Evolutionary conservation across 305 asterid genomes (phyloP).

Genomic region (Euphrasia arctica): DNA sequence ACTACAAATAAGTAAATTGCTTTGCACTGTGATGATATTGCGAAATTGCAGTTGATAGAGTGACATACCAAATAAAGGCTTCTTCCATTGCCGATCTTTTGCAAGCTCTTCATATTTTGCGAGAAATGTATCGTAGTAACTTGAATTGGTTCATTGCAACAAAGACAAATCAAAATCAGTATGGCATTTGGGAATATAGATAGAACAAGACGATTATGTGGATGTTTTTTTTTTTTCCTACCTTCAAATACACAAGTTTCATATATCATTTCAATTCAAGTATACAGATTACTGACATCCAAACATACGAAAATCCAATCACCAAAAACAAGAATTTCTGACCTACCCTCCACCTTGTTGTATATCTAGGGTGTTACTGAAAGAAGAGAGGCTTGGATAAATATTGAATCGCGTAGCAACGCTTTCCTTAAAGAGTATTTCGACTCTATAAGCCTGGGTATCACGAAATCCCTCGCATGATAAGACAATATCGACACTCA

Average conservation of each 20-base stretch:
- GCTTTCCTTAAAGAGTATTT: too few species aligned
- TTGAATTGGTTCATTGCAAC: constrained; percentile 29
- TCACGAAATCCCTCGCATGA: too few species aligned
- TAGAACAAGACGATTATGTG: not conserved
- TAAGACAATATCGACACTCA: too few species aligned
- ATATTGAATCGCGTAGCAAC: too few species aligned
- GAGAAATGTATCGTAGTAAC: constrained; percentile 77
- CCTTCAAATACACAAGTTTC: not conserved
- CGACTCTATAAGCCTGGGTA: too few species aligned
- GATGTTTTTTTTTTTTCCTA: not conserved
- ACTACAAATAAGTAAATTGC: constrained; percentile 33
- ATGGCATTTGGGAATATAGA: constrained; percentile 3
- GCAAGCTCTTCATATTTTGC: constrained; percentile 65
- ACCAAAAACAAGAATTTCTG: constrained; percentile 20
- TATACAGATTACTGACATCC: not conserved
- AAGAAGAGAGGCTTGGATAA: too few species aligned
- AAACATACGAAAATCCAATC: not conserved
- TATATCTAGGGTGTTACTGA: too few species aligned
- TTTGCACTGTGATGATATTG: not conserved
- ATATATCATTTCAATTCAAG: not conserved
- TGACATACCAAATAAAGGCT: constrained; percentile 57
- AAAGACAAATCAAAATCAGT: constrained; percentile 8
- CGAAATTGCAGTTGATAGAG: constrained; percentile 4
- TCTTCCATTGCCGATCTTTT: constrained; percentile 66
- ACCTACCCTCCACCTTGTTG: constrained; percentile 86